Conservation (phyloP, 805 yeast species). For the Metschnikowia orientalis region DNA sequence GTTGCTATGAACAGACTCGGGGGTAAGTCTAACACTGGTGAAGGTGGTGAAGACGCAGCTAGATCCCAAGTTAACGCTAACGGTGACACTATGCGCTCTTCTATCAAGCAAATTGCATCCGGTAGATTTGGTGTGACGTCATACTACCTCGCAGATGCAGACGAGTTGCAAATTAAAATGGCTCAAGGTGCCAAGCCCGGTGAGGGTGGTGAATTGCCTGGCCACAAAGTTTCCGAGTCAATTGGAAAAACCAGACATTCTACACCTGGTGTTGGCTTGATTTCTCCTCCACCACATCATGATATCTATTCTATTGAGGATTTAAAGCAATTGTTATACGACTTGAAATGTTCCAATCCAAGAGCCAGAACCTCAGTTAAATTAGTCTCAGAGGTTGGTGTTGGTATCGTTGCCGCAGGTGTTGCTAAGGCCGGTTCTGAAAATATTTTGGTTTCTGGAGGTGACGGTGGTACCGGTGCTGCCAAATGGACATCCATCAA, state of each 20-base stretch:
- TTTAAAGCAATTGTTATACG: constrained; percentile 92
- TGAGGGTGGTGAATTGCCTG: constrained; percentile 99
- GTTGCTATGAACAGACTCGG: constrained; percentile 98
- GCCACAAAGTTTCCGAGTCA: constrained; percentile 79
- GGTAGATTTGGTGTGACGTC: constrained; percentile 98
- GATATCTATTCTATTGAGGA: constrained; percentile 98
- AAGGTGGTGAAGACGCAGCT: constrained; percentile 98
- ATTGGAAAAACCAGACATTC: constrained; percentile 97
- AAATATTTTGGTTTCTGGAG: constrained; percentile 92
- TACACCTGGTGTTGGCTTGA: constrained; percentile 93
- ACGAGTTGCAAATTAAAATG: constrained; percentile 95
- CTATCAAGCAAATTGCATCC: constrained; percentile 96
- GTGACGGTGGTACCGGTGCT: constrained; percentile 99
- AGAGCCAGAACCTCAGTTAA: constrained; percentile 95
- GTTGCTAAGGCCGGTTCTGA: constrained; percentile 99
- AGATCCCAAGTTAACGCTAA: constrained; percentile 73
- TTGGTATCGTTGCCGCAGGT: constrained; percentile 98
- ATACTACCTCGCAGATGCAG: constrained; percentile 90
- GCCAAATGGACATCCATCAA: constrained; percentile 96
- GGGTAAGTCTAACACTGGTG: constrained; percentile 97
- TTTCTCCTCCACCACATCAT: constrained; percentile 98
- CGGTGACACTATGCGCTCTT: constrained; percentile 98
- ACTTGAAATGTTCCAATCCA: constrained; percentile 94
- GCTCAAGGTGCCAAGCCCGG: constrained; percentile 99
- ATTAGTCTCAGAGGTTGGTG: constrained; percentile 97